phyloP scores from a whole-genome alignment of 129 eudicot genomes.

The Arctium lappa region DNA sequence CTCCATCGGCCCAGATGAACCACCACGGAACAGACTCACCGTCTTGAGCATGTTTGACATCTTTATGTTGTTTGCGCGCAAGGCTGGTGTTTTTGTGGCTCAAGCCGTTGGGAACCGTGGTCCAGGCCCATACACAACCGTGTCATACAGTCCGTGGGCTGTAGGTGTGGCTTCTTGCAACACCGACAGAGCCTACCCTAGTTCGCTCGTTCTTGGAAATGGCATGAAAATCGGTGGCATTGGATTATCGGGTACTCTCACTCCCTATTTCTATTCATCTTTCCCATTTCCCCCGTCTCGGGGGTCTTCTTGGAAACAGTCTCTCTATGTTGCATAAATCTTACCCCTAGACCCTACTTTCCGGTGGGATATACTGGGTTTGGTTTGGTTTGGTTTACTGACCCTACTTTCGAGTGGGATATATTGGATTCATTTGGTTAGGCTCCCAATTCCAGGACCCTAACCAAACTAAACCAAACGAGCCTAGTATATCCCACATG shows the following conservation, averaged over 20 bases:
- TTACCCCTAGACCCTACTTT: not conserved
- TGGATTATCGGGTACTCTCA: conserved; percentile 60
- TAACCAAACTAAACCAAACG: not conserved
- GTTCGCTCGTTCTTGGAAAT: conserved; percentile 68
- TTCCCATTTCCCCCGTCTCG: no score
- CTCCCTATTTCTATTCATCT: not conserved
- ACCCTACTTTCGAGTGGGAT: not conserved
- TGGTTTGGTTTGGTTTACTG: not conserved
- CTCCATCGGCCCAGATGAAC: conserved; percentile 86
- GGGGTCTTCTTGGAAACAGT: no score
- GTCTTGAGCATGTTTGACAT: conserved; percentile 76
- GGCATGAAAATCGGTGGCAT: conserved; percentile 61
- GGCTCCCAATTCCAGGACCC: not conserved
- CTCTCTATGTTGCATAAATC: not conserved
- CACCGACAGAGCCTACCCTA: conserved; percentile 67
- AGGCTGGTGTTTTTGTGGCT: conserved; percentile 82
- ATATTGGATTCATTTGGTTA: not conserved
- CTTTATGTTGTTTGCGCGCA: conserved; percentile 69
- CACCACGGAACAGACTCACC: conserved; percentile 79
- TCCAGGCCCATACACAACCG: conserved; percentile 61
- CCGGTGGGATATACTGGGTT: not conserved
- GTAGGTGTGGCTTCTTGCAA: conserved; percentile 71
- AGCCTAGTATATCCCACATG: not conserved
- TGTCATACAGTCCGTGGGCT: conserved; percentile 86
- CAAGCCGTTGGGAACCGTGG: conserved; percentile 92